phyloP scores from a whole-genome alignment of 202 grass and related monocot species.

The Schoenoplectus triqueter region DNA sequence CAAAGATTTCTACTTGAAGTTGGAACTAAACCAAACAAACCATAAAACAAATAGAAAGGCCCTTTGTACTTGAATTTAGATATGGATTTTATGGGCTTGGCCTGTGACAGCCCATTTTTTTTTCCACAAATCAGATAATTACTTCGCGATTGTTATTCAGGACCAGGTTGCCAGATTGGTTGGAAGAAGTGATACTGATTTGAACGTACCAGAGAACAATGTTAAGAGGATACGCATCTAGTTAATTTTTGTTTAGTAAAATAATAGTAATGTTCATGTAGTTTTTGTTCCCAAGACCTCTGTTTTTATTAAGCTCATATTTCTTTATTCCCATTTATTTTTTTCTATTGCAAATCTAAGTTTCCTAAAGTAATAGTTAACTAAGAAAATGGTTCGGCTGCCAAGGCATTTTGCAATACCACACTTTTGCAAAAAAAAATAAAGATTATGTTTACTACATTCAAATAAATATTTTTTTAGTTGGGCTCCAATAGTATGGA shows the following conservation, averaged over 20 bases:
- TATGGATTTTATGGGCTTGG: slow-evolving; percentile 30
- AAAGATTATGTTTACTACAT: background rate
- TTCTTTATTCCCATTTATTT: background rate
- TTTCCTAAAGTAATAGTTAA: background rate
- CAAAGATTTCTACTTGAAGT: too few species aligned
- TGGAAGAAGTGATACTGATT: slow-evolving; percentile 38
- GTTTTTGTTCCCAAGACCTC: background rate
- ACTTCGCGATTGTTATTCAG: background rate
- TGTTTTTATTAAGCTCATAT: background rate
- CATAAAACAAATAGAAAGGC: background rate
- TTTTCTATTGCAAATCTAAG: background rate
- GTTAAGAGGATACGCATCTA: slow-evolving; percentile 52
- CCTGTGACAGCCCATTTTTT: background rate
- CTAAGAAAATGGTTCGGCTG: background rate
- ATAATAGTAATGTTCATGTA: background rate
- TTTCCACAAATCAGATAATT: slow-evolving; percentile 9
- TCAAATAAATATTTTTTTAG: background rate
- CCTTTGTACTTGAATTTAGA: background rate
- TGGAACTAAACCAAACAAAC: background rate
- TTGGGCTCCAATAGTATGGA: too few species aligned
- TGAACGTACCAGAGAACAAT: slow-evolving; percentile 47
- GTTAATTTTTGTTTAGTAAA: background rate
- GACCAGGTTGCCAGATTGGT: slow-evolving; percentile 30
- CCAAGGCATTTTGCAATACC: background rate
- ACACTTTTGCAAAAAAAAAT: background rate